phyloP scores from a whole-genome alignment of 768 basidiomycete species.

The Mycena polygramma region DNA sequence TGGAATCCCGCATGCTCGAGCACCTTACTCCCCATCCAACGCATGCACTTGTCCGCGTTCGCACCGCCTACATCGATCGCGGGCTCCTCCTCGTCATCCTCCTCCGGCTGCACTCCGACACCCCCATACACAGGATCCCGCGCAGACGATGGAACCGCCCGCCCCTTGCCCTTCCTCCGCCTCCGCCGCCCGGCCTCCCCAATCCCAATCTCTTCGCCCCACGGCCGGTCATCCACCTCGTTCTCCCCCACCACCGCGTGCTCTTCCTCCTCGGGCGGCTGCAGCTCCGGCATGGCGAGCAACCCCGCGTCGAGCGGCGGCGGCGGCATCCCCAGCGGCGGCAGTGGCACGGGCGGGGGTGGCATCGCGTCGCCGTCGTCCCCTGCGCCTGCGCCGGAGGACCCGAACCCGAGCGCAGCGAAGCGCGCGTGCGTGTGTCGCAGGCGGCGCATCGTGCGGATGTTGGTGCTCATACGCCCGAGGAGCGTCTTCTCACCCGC shows the following conservation, averaged over 20 bases:
- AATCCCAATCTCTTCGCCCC: slow-evolving; percentile 52
- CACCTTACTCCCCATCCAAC: slow-evolving; percentile 82
- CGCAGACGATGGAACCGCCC: neutral
- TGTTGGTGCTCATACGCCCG: slow-evolving; percentile 81
- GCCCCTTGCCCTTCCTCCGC: slow-evolving; percentile 25
- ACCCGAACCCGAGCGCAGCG: slow-evolving; percentile 61
- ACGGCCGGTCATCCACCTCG: slow-evolving; percentile 73
- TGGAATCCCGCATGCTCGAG: slow-evolving; percentile 95
- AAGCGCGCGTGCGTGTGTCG: slow-evolving; percentile 82
- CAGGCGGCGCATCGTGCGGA: slow-evolving; percentile 80
- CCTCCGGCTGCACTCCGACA: too few relatives aligned
- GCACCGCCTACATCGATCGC: slow-evolving; percentile 71
- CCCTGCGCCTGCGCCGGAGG: neutral
- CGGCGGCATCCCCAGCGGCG: slow-evolving; percentile 26
- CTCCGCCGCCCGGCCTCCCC: slow-evolving; percentile 11
- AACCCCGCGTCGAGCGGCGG: slow-evolving; percentile 23
- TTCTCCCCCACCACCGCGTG: slow-evolving; percentile 55
- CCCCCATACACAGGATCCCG: too few relatives aligned
- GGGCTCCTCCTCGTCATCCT: slow-evolving; percentile 31
- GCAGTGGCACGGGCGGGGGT: neutral
- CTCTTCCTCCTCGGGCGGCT: slow-evolving; percentile 43
- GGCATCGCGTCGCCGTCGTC: neutral
- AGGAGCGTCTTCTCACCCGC: slow-evolving; percentile 64
- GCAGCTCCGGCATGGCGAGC: slow-evolving; percentile 53
- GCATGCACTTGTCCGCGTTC: slow-evolving; percentile 73